phyloP scores from a whole-genome alignment of 495 filamentous ascomycete genomes.

The Aspergillus cristatus region DNA sequence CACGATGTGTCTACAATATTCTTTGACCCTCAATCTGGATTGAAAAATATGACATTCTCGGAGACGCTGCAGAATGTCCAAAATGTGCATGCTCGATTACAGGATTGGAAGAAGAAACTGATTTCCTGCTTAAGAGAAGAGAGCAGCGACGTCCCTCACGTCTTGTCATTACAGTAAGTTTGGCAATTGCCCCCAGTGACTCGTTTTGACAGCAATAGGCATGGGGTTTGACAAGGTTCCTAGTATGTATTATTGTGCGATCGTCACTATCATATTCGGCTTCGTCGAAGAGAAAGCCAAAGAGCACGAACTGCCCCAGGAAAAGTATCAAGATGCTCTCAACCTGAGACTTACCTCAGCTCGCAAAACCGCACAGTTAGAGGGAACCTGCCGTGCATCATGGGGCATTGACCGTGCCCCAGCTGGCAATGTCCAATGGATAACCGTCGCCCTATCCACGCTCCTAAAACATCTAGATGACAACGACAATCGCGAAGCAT shows the following conservation, averaged over 20 bases:
- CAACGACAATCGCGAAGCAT: conserved; percentile 5
- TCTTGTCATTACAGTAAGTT: conserved; percentile 7
- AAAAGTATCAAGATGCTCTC: neutral
- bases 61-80: neutral
- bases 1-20: conserved; percentile 8
- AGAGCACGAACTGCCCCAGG: neutral
- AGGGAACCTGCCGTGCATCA: conserved; percentile 5
- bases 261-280: conserved; percentile 7
- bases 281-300: conserved; percentile 1
- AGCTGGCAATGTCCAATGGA: conserved; percentile 8
- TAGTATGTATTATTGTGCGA: conserved; percentile 23
- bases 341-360: conserved; percentile 1
- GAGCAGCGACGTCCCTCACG: conserved; percentile 1
- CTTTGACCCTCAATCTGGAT: conserved; percentile 2
- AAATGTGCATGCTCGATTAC: conserved; percentile 4
- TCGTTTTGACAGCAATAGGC: no score
- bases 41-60: neutral
- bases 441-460: conserved; percentile 6
- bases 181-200: no score
- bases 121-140: neutral
- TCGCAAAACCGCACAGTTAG: neutral
- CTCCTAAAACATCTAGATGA: conserved; percentile 12
- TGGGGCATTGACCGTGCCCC: conserved; percentile 11
- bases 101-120: neutral
- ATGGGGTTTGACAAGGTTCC: neutral